Evolutionary conservation across 2,329 filamentous ascomycete species (phyloP).

Genomic region (Onygena corvina): DNA sequence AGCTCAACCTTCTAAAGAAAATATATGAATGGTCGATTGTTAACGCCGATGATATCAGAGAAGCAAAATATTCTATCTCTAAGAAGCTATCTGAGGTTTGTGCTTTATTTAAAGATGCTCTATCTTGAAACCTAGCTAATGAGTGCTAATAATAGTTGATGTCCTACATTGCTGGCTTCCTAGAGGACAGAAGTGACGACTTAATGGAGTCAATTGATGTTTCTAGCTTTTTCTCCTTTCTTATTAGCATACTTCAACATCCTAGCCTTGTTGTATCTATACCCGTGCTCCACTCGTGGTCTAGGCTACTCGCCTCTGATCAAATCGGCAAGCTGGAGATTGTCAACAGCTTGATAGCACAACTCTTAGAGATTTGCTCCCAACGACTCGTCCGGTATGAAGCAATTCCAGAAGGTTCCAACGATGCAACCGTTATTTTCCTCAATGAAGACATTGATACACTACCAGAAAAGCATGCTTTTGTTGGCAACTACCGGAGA

Average conservation of each 20-base stretch:
- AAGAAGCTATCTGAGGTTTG: conserved; percentile 88
- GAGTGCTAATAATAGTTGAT: conserved; percentile 52
- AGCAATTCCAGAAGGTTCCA: conserved; percentile 65
- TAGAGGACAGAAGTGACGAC: conserved; percentile 62
- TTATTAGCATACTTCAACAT: conserved; percentile 67
- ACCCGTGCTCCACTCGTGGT: conserved; percentile 82
- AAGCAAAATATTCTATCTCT: conserved; percentile 79
- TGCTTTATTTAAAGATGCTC: conserved; percentile 5
- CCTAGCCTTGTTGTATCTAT: conserved; percentile 88
- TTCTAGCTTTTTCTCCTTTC: conserved; percentile 62
- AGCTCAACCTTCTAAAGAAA: conserved; percentile 57
- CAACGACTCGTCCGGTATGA: conserved; percentile 79
- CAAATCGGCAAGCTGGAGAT: conserved; percentile 49
- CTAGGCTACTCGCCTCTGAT: conserved; percentile 61
- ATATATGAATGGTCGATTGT: conserved; percentile 71
- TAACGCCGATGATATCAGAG: conserved; percentile 70
- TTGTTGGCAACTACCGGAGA: conserved; percentile 86
- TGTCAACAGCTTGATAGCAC: conserved; percentile 54
- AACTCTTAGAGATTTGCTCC: conserved; percentile 71
- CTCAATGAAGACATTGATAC: conserved; percentile 92
- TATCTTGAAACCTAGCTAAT: neutral
- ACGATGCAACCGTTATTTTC: conserved; percentile 68
- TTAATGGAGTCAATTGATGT: conserved; percentile 57
- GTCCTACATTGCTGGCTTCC: conserved; percentile 70
- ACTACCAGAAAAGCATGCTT: conserved; percentile 82